Base-by-base conservation (phyloP, 2,329 filamentous ascomycete species). In the Alternaria consortialis region DNA sequence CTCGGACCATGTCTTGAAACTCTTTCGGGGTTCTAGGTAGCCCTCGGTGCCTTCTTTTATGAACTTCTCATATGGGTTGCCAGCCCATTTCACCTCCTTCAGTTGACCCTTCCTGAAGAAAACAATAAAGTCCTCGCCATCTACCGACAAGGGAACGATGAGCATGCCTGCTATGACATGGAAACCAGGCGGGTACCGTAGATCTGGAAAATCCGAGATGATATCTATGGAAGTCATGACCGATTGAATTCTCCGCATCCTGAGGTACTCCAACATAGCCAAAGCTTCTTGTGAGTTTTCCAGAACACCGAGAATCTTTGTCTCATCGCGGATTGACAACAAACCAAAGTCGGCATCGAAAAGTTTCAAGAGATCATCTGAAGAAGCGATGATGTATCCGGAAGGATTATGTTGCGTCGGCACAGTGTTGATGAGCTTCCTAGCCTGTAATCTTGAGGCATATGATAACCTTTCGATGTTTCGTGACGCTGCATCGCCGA, bases 381-480 rank as follows among this genome's bases (percentile, higher is more conserved):
- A 95, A 0, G 92, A 95, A 0, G 93, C 93, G 58, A 96, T 90
- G 48, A 97, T 97, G 74, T 97, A 97, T 0, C 93, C 93, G 0
- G 92, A 92, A 0, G 93, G 92, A 53, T 94, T 97, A 56, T 88
- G 86, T 63, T 93, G 87, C 0, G 91, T 92, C 0, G 93, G 91
- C 0, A 91, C 88, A 0, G 92, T 94, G 65, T 94, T 95, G 75
- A 96, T 96, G 15, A 97, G 84, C 73, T 97, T 97, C 25, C 93
- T 87, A 5, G 93, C 92, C 68, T 97, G 92, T 0, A 97, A 81
- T 27, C 92, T 86, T 1, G 91, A 94, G 4, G 92, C 91, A 73
- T 97, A 97, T 0, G 92, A 96, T 0, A 97, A 82, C 32, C 93
- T 85, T 76, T 97, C 93, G 37, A 97, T 94, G 67, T 95, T 97